Percentiles rank a stretch among this genome's conserved stretches.
Evolutionary conservation across 768 basidiomycete genomes (phyloP).

Genomic region (Trametes punicea): DNA sequence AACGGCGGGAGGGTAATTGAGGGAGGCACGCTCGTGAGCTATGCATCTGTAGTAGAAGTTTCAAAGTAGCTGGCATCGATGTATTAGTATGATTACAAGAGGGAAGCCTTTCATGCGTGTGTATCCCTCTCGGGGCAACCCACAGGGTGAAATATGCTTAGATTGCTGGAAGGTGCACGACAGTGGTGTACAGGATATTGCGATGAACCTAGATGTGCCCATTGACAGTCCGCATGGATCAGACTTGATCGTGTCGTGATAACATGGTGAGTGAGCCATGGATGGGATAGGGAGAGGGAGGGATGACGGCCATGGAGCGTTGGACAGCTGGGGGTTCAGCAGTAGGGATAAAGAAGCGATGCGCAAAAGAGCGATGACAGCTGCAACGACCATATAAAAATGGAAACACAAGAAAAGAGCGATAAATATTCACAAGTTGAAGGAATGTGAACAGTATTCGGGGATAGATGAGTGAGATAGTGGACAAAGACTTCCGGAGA

Average conservation of each 20-base stretch:
- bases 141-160: neutral
- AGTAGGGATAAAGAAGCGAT: neutral
- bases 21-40: neutral
- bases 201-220: slow-evolving; percentile 9
- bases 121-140: neutral
- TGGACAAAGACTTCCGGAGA: neutral
- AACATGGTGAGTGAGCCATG: slow-evolving; percentile 10
- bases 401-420: slow-evolving; percentile 11
- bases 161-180: slow-evolving; percentile 14
- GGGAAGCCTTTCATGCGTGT: neutral
- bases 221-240: slow-evolving; percentile 13
- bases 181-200: slow-evolving; percentile 17
- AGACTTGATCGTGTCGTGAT: slow-evolving; percentile 9
- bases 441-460: slow-evolving; percentile 3
- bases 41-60: neutral
- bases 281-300: neutral
- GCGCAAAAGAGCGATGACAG: slow-evolving; percentile 8
- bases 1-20: neutral
- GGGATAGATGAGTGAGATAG: neutral
- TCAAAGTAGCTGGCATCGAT: slow-evolving; percentile 1
- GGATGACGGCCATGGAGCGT: neutral
- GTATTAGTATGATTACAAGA: slow-evolving; percentile 1
- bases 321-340: neutral
- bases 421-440: slow-evolving; percentile 23
- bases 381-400: neutral